These are phyloP conservation scores for Begonia loranthoides DNA, from an alignment of 306 rosid species.

Conservation along the genomic window DNA sequence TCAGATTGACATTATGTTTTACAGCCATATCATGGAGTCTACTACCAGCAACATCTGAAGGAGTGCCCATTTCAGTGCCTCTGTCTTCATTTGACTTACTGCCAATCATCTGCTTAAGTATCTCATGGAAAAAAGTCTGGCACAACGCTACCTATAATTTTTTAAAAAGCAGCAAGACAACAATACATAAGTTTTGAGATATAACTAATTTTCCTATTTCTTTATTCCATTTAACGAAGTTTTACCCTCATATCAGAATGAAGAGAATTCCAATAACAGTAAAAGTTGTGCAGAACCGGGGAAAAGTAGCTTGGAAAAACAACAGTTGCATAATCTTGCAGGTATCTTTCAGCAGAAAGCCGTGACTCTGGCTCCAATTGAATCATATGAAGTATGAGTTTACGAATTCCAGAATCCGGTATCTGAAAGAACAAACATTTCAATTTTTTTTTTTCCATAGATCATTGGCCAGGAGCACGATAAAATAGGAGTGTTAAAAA, in stretches of 20 bases:
- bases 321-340: constrained; percentile 57
- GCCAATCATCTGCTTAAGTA: constrained; percentile 83
- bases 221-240: constrained; percentile 6
- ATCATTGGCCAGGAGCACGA: constrained; percentile 3
- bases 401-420: constrained; percentile 82
- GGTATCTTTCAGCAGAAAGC: constrained; percentile 73
- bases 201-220: constrained; percentile 6
- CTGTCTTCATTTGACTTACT: constrained; percentile 31
- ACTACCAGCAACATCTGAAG: constrained; percentile 21
- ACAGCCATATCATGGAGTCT: constrained; percentile 37
- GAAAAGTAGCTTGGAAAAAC: constrained; percentile 86
- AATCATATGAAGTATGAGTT: constrained; percentile 92
- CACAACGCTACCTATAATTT: constrained; percentile 60
- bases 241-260: constrained; percentile 92
- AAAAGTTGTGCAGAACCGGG: constrained; percentile 83
- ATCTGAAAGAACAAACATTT: constrained; percentile 44
- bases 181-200: constrained; percentile 12
- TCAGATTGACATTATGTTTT: constrained; percentile 40
- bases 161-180: constrained; percentile 12
- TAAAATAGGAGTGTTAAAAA: constrained; percentile 4
- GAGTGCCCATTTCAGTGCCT: constrained; percentile 17
- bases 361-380: constrained; percentile 83
- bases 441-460: constrained; percentile 5
- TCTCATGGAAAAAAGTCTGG: constrained; percentile 79
- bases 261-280: constrained; percentile 84